phyloP scores from a whole-genome alignment of 345 rosid genomes.

The Toxicodendron radicans region DNA sequence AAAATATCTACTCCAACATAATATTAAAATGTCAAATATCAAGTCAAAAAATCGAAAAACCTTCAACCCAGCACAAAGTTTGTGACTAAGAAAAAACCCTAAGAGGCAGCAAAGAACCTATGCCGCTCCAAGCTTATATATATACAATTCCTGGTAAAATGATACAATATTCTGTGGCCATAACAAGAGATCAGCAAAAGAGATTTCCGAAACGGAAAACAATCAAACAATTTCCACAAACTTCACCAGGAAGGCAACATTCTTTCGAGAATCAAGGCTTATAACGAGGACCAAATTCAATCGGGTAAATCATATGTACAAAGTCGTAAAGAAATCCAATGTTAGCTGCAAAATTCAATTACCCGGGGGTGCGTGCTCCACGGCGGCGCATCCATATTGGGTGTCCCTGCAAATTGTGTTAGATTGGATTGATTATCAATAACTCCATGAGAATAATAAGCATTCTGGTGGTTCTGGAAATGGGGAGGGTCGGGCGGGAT shows the following conservation, averaged over 20 bases:
- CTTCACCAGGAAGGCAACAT: background rate
- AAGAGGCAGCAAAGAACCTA: slow-evolving; percentile 16
- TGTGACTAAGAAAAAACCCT: background rate
- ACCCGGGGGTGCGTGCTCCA: slow-evolving; percentile 16
- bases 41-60: slow-evolving; percentile 19
- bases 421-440: slow-evolving; percentile 7
- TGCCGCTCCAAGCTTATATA: slow-evolving; percentile 16
- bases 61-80: slow-evolving; percentile 22
- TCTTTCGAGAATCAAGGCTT: background rate
- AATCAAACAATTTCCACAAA: background rate
- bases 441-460: slow-evolving; percentile 7
- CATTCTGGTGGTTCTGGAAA: background rate
- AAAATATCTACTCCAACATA: slow-evolving; percentile 28
- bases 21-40: slow-evolving; percentile 15
- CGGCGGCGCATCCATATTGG: slow-evolving; percentile 1
- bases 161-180: background rate
- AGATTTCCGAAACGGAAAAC: background rate
- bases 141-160: too few relatives aligned
- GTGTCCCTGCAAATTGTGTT: slow-evolving; percentile 8
- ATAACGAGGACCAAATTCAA: background rate
- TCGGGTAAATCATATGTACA: background rate
- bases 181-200: background rate
- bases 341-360: background rate
- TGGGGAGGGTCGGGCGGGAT: slow-evolving; percentile 9
- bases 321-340: background rate